Base-by-base conservation (phyloP, 2,329 filamentous ascomycete species). In the Talaromyces albobiverticillius region DNA sequence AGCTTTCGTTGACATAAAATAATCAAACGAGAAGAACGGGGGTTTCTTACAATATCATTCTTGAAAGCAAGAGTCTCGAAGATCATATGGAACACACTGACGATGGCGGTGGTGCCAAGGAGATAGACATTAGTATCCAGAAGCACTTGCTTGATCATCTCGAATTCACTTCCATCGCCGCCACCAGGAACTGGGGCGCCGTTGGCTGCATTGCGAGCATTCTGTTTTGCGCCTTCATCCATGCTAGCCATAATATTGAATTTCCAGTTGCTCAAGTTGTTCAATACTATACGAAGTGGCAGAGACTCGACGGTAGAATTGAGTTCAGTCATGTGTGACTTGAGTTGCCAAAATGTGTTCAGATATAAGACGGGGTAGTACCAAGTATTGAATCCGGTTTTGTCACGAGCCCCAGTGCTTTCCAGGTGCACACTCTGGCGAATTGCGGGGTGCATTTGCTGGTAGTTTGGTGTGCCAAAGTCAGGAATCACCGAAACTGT, bases 281-380 rank as follows among this genome's bases (percentile, higher is more conserved):
- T 86, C 29, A 97, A 79, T 57, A 91, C 86, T 59, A 97, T 87
- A 58, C 90, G 89, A 58, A 97, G 77, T 2, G 92, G 90, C 23
- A 96, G 77, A 20, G 83, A 84, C 64, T 84, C 87, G 62, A 96
- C 89, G 0, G 94, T 97, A 14, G 90, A 87, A 70, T 99, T 99
- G 48, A 99, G 78, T 61, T 92, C 81, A 20, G 82, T 90, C 93
- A 97, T 97, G 64, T 97, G 90, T 59, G 82, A 86, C 68, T 83
- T 89, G 60, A 99, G 80, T 73, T 97, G 93, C 94, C 94, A 99
- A 74, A 99, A 99, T 3, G 88, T 95, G 75, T 99, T 99, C 67
- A 94, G 79, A 69, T 90, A 99, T 36, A 97, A 75, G 42, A 96
- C 83, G 4, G 94, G 94, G 67, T 88, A 85, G 68, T 97, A 99